Evolutionary conservation across 768 basidiomycete genomes (phyloP), one percentile per base, ranked within the genome.

Genomic region (Xerocomellus intermedius): DNA sequence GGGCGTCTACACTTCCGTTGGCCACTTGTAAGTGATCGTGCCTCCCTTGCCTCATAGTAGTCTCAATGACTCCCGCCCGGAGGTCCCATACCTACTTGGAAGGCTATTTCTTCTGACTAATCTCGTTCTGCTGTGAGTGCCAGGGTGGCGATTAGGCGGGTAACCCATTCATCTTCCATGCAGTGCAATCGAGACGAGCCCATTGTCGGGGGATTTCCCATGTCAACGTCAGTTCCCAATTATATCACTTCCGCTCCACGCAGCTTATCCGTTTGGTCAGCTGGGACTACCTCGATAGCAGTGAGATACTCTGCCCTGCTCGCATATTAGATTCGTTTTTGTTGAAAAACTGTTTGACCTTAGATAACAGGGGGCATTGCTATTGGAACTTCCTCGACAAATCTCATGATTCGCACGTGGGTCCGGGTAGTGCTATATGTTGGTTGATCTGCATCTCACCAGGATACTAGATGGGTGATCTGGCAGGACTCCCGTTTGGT

Each of bases 331-430:
- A 32, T 19, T 19, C 13, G 8, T 24, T 26, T 41, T 43, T 12
- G 12, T 21, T 46, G 24, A 55, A 35, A 2, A 13, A 8, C 4
- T 39, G 22, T 22, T 14, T 21, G 4, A 22, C n/a, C 0, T 3
- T 42, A 69, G 66, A 9, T 61, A 7, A 1, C 39, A 6, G 51
- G 13, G 17, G 48, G 30, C 21, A 46, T 64, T n/a, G 52, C 45
- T 32, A 32, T 69, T 1, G 64, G 50, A 26, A 42, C 58, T 37
- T 30, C 54, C 21, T 69, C 66, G 2, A 50, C 51, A 13, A 69
- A 70, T 48, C 9, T 69, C 21, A 58, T 68, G 57, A 55, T 69
- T 44, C 64, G 68, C 43, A 64, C 66, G 68, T 70, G 39, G 42
- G 68, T 49, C 26, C 17, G 3, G 32, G 4, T 22, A 5, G 2